Evolutionary conservation across 495 filamentous ascomycete species (phyloP).

Genomic region (Articulospora tetracladia): DNA sequence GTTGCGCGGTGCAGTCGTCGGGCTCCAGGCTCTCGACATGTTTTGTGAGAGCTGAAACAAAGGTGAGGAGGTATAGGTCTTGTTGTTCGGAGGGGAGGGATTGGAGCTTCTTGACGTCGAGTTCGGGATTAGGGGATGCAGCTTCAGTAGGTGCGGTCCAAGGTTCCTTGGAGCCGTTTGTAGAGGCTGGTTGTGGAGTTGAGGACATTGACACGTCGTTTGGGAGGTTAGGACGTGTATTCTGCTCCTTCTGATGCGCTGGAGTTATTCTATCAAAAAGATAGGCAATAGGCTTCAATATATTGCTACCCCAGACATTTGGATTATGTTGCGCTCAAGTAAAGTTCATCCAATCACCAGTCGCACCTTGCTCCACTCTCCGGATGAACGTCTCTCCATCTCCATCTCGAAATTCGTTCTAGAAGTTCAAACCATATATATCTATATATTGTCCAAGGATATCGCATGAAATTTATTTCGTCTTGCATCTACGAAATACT

Average conservation of each 20-base stretch:
- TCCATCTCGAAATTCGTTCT: background rate
- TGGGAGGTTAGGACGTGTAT: constrained; percentile 8
- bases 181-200: constrained; percentile 21
- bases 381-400: background rate
- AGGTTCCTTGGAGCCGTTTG: constrained; percentile 30
- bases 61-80: constrained; percentile 87
- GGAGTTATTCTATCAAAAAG: background rate
- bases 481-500: background rate
- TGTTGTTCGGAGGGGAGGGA: constrained; percentile 92
- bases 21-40: constrained; percentile 70
- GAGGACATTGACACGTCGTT: constrained; percentile 22
- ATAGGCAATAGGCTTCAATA: background rate
- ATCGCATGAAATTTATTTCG: background rate
- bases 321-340: background rate
- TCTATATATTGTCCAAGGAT: background rate
- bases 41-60: constrained; percentile 76
- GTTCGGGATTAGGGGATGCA: constrained; percentile 39
- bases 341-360: background rate
- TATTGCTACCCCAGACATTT: constrained; percentile 3
- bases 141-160: constrained; percentile 15
- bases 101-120: constrained; percentile 85
- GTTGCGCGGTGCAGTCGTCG: constrained; percentile 79
- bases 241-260: background rate
- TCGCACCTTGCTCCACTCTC: background rate
- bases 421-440: background rate